A percentile compares a stretch with the other conserved stretches of the same genome.
Evolutionary conservation across 257 asterid species (phyloP).

Genomic region (Gentiana dahurica): DNA sequence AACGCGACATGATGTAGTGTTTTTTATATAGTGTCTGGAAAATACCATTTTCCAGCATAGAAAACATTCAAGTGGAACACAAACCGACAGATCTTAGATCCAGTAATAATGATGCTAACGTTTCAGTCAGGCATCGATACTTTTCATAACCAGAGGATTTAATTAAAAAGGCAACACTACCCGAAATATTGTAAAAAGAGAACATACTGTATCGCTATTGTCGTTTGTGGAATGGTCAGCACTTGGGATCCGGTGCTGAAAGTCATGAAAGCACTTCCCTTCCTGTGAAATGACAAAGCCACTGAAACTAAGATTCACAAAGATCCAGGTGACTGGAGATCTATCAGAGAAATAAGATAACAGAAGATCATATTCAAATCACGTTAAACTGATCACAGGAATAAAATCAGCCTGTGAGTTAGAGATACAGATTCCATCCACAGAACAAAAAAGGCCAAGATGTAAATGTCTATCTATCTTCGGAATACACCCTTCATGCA

Average conservation of each 20-base stretch:
- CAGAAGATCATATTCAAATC: conserved; percentile 1
- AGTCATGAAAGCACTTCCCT: conserved; percentile 15
- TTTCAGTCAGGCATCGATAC: neutral
- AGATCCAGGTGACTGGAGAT: neutral
- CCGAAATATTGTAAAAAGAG: neutral
- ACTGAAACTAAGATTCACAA: neutral
- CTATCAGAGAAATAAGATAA: neutral
- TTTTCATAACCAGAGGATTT: neutral
- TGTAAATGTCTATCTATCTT: no score
- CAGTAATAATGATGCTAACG: neutral
- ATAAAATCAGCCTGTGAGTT: conserved; percentile 27
- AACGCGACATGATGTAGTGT: neutral
- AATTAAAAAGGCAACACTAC: neutral
- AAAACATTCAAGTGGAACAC: neutral
- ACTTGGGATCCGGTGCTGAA: conserved; percentile 16
- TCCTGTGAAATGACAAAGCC: conserved; percentile 10
- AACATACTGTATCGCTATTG: conserved; percentile 23
- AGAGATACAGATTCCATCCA: conserved; percentile 19
- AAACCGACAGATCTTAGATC: neutral
- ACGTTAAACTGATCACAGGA: conserved; percentile 33
- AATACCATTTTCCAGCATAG: neutral
- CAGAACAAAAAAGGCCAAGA: no score
- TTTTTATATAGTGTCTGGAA: neutral
- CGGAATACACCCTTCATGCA: neutral
- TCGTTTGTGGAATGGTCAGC: conserved; percentile 18